phyloP scores from a whole-genome alignment of 257 asterid species.

The Nicotiana tomentosiformis region DNA sequence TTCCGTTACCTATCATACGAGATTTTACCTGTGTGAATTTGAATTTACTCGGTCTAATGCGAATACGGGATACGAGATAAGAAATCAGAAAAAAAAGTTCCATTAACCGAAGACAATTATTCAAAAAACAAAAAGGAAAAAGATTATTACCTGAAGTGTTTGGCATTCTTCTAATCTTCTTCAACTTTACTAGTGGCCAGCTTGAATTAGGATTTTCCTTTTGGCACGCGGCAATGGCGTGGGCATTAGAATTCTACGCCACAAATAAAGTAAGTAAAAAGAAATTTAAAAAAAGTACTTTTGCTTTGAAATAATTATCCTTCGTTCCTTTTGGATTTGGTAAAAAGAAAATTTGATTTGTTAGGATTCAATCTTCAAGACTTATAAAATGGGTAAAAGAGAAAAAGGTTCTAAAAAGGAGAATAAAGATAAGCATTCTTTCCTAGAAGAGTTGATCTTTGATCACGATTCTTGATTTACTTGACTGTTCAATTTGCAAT shows the following conservation, averaged over 20 bases:
- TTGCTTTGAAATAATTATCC: neutral
- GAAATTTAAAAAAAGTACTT: neutral
- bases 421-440: neutral
- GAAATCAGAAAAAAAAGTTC: too few species aligned
- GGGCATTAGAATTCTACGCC: neutral
- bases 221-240: neutral
- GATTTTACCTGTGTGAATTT: accelerated
- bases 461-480: neutral
- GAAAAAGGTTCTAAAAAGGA: neutral
- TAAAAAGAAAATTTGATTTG: neutral
- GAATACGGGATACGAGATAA: too few species aligned
- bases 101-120: neutral
- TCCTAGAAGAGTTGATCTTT: neutral
- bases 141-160: neutral
- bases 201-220: neutral
- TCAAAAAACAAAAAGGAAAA: neutral
- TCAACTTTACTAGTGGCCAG: neutral
- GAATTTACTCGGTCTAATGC: too few species aligned
- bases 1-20: too few species aligned
- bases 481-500: neutral
- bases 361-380: neutral
- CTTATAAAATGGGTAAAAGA: neutral
- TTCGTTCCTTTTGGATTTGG: slow-evolving; percentile 3
- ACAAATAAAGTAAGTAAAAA: neutral
- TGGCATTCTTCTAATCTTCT: neutral